A percentile compares a stretch with the other conserved stretches of the same genome.
Conservation (phyloP, 73 alveolate genomes). For the Durusdinium trenchii region DNA sequence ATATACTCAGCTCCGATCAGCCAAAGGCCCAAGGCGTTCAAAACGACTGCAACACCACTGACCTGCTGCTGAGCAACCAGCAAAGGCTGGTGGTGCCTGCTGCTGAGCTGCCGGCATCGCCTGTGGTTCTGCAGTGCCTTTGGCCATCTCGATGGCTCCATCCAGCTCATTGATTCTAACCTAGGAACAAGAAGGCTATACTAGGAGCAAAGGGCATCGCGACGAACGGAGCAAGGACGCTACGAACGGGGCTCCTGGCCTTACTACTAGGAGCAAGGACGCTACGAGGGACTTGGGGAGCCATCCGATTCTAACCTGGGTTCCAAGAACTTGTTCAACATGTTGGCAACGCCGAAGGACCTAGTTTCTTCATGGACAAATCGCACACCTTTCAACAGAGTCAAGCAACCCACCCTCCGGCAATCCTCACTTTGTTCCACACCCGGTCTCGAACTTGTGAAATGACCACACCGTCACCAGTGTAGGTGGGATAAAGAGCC, state of each 20-base stretch:
- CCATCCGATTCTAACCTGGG: no score
- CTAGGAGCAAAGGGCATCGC: no score
- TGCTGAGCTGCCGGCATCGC: background rate
- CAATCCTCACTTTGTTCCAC: background rate
- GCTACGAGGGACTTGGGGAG: no score
- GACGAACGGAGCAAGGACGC: no score
- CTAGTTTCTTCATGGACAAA: background rate
- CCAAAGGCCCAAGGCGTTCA: no score
- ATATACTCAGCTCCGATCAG: no score
- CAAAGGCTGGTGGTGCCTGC: background rate
- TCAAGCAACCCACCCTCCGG: background rate
- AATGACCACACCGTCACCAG: background rate
- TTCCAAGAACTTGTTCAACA: background rate
- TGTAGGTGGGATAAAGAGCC: constrained; percentile 20
- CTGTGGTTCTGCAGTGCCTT: background rate
- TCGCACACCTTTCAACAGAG: background rate
- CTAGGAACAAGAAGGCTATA: background rate
- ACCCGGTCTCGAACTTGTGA: background rate
- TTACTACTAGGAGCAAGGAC: no score
- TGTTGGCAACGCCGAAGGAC: background rate
- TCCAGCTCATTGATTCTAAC: background rate
- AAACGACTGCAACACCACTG: no score
- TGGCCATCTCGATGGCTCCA: constrained; percentile 9
- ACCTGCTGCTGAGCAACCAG: no score
- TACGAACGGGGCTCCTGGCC: no score